Conservation (phyloP, 257 asterid species). For the Salvia hispanica region DNA sequence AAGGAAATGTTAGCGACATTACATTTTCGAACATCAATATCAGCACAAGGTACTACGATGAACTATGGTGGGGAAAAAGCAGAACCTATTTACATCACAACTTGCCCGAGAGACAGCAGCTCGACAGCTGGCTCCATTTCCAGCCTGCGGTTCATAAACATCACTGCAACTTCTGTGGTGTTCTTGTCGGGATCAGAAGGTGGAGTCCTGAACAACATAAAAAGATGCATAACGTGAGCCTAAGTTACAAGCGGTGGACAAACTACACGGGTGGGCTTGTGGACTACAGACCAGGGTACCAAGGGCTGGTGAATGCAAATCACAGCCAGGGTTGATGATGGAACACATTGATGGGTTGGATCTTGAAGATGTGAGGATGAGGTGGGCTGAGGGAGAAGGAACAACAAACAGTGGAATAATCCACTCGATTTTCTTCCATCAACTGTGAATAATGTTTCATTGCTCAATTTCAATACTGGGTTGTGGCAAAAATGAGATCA, state of each 20-base stretch:
- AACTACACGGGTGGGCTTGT: constrained; percentile 60
- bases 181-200: constrained; percentile 77
- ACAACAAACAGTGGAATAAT: constrained; percentile 59
- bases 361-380: constrained; percentile 64
- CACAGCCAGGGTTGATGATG: constrained; percentile 86
- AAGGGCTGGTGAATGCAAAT: constrained; percentile 70
- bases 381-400: constrained; percentile 61
- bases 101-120: constrained; percentile 65
- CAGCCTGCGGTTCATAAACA: constrained; percentile 67
- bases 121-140: constrained; percentile 74
- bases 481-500: constrained; percentile 34
- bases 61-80: constrained; percentile 99
- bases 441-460: constrained; percentile 68
- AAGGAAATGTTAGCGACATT: constrained; percentile 79
- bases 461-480: constrained; percentile 66
- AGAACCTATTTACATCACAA: constrained; percentile 82
- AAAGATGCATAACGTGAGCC: constrained; percentile 61
- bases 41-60: constrained; percentile 81
- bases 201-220: constrained; percentile 64
- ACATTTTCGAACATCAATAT: constrained; percentile 86
- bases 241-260: constrained; percentile 83
- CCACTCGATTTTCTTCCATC: constrained; percentile 87
- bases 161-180: constrained; percentile 74
- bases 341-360: constrained; percentile 79
- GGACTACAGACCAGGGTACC: constrained; percentile 92